A percentile compares a stretch with the other conserved stretches of the same genome.
Evolutionary conservation across 768 basidiomycete genomes (phyloP).

Genomic region (Agaricus subrufescens): DNA sequence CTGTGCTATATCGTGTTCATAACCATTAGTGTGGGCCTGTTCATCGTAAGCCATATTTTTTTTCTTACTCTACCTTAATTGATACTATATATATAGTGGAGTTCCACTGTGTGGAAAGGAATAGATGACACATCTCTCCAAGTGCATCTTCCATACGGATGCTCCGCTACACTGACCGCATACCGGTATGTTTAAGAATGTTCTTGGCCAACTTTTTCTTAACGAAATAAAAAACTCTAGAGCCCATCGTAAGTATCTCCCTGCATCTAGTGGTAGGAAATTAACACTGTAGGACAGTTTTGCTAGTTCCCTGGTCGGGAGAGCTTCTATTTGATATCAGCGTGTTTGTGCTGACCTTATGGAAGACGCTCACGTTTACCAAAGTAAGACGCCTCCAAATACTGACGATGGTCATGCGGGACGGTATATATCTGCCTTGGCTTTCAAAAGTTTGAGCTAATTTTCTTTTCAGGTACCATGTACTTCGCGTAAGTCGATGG

Average conservation of each 20-base stretch:
- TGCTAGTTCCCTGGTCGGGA: slow-evolving; percentile 32
- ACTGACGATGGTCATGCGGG: slow-evolving; percentile 26
- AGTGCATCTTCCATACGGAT: neutral
- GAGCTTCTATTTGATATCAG: slow-evolving; percentile 34
- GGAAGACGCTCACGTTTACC: slow-evolving; percentile 24
- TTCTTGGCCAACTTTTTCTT: neutral
- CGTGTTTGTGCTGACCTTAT: slow-evolving; percentile 35
- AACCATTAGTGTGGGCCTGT: slow-evolving; percentile 20
- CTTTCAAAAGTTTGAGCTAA: neutral
- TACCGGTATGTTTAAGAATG: neutral
- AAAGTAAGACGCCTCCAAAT: slow-evolving; percentile 19
- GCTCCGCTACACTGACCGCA: neutral
- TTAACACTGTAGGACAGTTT: slow-evolving; percentile 14
- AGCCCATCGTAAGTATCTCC: neutral
- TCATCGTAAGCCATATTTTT: slow-evolving; percentile 11
- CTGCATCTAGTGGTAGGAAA: neutral
- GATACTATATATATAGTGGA: neutral
- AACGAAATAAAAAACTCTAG: neutral
- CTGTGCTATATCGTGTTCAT: slow-evolving; percentile 19
- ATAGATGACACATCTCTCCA: neutral
- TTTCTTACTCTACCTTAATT: neutral
- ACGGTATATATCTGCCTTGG: slow-evolving; percentile 26
- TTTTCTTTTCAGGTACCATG: slow-evolving; percentile 25
- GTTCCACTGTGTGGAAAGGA: neutral
- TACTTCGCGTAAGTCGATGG: slow-evolving; percentile 32